These are phyloP conservation scores for Phaffomyces thermotolerans DNA, from an alignment of 805 yeast genomes.

Conservation along the genomic window DNA sequence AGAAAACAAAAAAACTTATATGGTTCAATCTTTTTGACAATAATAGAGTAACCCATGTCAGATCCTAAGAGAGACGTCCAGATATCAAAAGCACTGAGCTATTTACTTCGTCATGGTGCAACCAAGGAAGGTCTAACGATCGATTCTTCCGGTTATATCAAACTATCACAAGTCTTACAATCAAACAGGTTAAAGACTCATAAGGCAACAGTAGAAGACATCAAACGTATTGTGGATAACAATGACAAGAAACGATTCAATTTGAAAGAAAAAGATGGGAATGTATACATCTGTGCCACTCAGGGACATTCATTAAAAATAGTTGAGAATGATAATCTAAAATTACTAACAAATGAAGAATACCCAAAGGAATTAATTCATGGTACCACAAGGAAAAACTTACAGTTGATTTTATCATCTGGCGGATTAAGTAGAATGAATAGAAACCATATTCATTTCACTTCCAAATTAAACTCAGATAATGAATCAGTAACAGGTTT, in stretches of 20 bases:
- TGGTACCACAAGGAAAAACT: slow-evolving; percentile 57
- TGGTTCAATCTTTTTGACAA: no score
- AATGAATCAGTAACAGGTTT: slow-evolving; percentile 64
- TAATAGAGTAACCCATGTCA: slow-evolving; percentile 7
- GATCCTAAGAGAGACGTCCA: slow-evolving; percentile 35
- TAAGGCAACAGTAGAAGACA: slow-evolving; percentile 48
- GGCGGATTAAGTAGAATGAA: slow-evolving; percentile 63
- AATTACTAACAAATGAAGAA: slow-evolving; percentile 30
- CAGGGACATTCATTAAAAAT: slow-evolving; percentile 79
- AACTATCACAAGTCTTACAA: slow-evolving; percentile 42
- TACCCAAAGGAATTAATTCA: slow-evolving; percentile 60
- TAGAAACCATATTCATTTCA: slow-evolving; percentile 83
- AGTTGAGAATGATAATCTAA: slow-evolving; percentile 36
- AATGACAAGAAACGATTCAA: slow-evolving; percentile 72
- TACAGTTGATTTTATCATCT: slow-evolving; percentile 38
- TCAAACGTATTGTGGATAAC: slow-evolving; percentile 49
- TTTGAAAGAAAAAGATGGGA: slow-evolving; percentile 28
- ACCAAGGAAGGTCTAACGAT: slow-evolving; percentile 55
- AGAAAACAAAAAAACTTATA: no score
- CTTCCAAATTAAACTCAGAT: slow-evolving; percentile 45
- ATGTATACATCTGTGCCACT: slow-evolving; percentile 62
- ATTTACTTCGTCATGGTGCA: slow-evolving; percentile 85
- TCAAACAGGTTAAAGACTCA: slow-evolving; percentile 54
- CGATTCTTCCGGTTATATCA: slow-evolving; percentile 60
- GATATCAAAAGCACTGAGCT: slow-evolving; percentile 70